Base-by-base conservation (phyloP, 208 protist genomes). In the Leishmania tarentolae region DNA sequence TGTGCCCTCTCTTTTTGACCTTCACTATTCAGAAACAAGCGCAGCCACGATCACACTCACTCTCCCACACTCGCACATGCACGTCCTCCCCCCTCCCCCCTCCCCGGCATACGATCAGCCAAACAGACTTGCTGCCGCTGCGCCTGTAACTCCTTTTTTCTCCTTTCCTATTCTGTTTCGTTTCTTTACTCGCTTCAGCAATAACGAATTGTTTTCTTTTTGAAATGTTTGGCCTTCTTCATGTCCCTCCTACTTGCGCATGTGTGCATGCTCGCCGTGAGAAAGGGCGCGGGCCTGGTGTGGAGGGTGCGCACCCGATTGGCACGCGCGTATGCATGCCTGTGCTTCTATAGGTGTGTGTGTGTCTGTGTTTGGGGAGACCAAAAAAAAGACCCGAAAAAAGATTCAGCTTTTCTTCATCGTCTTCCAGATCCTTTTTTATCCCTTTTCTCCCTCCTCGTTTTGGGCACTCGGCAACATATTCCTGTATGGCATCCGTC, bases 391-490 rank as follows among this genome's bases (percentile, higher is more conserved):
- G 40, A 28, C 8, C 19, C 5, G 1, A 5, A 71, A 46, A 4
- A 69, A 35, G 8, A 11, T 47, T 28, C 35, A 40, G 11, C 31
- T 73, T 53, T 73, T 52, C 9, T 50, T 73, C 44, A 13, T 52
- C 11, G 3, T n/a, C 13, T 5, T 19, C 24, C 21, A 17, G 5
- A 17, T 68, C 61, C 57, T 56, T 24, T 78, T 1, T 44, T 31
- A 66, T 57, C 78, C 79, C 42, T 76, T 72, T 31, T 69, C n/a
- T 73, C 52, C 28, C 69, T 15, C 42, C 35, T 73, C 37, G 47
- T 68, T 40, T 6, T 9, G 24, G 17, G 15, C 66, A 42, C 37
- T 31, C 40, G 40, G 66, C 66, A 46, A 15, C 19, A 21, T 19
- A 21, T 19, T 37, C 24, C 47, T 2, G 5, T 31, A 71, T 28